Conservation (phyloP, 163 green algal species). For the Coccomyxa subellipsoidea region DNA sequence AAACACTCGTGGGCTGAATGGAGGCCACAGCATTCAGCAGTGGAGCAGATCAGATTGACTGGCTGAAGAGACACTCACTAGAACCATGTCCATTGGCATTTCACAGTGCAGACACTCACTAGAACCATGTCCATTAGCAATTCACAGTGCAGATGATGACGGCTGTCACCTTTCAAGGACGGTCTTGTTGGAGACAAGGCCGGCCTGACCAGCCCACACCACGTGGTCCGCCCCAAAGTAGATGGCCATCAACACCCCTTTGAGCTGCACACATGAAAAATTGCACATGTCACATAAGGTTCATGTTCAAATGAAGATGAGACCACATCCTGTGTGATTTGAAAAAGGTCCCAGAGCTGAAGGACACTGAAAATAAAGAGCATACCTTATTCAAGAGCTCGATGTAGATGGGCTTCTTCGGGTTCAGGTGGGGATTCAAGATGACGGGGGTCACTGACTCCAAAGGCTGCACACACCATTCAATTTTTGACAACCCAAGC, state of each 20-base stretch:
- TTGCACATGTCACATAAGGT: neutral
- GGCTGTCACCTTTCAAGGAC: slow-evolving; percentile 31
- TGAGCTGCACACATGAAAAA: slow-evolving; percentile 55
- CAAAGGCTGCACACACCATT: slow-evolving; percentile 58
- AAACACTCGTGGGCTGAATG: too few species aligned
- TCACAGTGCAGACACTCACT: too few species aligned
- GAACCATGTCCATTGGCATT: too few species aligned
- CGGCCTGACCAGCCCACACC: slow-evolving; percentile 87
- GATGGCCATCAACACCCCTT: slow-evolving; percentile 77
- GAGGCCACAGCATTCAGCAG: too few species aligned
- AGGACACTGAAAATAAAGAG: neutral
- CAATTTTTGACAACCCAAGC: neutral
- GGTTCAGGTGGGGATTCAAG: slow-evolving; percentile 56
- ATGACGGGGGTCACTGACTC: slow-evolving; percentile 77
- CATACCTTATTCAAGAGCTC: slow-evolving; percentile 74
- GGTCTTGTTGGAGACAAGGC: slow-evolving; percentile 71
- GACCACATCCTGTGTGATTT: too few species aligned
- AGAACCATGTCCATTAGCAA: too few species aligned
- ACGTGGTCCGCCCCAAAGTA: slow-evolving; percentile 92
- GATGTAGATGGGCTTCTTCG: slow-evolving; percentile 58
- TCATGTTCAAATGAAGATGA: too few species aligned
- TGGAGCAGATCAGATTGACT: too few species aligned
- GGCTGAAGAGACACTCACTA: too few species aligned
- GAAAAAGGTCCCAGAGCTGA: too few species aligned
- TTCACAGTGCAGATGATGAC: too few species aligned